phyloP scores from a whole-genome alignment of 2,329 filamentous ascomycete genomes.

The Ilyonectria mors-panacis region DNA sequence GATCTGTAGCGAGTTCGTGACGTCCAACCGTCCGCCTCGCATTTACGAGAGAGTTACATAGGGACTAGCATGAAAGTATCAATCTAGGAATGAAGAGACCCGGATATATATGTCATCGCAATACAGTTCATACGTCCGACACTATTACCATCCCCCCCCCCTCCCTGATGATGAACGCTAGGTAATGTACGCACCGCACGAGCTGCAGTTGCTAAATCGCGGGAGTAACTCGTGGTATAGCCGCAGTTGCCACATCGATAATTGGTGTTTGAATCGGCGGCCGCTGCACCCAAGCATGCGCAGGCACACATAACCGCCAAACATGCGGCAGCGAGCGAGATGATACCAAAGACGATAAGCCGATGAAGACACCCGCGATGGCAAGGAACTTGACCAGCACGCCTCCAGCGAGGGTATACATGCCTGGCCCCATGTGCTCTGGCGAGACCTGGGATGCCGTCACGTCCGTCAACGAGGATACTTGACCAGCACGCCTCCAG shows the following conservation, averaged over 20 bases:
- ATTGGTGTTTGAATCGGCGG: not conserved
- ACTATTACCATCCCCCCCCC: not conserved
- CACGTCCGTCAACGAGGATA: not conserved
- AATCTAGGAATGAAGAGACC: slow-evolving; percentile 7
- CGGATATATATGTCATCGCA: not conserved
- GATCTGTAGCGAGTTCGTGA: slow-evolving; percentile 9
- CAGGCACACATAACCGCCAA: slow-evolving; percentile 31
- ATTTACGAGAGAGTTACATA: slow-evolving; percentile 15
- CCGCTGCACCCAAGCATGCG: slow-evolving; percentile 31
- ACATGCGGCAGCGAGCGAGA: slow-evolving; percentile 30
- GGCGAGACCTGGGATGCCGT: slow-evolving; percentile 7
- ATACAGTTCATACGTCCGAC: not conserved
- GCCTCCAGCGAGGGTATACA: slow-evolving; percentile 34
- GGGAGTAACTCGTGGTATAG: slow-evolving; percentile 15
- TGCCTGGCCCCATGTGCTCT: slow-evolving; percentile 28
- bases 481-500: no score
- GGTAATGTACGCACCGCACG: not conserved
- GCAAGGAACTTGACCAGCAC: slow-evolving; percentile 38
- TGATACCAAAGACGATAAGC: slow-evolving; percentile 30
- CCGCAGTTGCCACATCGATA: slow-evolving; percentile 25
- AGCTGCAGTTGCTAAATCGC: slow-evolving; percentile 2
- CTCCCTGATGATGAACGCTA: not conserved
- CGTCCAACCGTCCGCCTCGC: slow-evolving; percentile 1
- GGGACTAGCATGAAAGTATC: slow-evolving; percentile 14
- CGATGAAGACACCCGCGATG: slow-evolving; percentile 33